Conservation (phyloP, 495 filamentous ascomycete species). For the Tetracladium setigerum region DNA sequence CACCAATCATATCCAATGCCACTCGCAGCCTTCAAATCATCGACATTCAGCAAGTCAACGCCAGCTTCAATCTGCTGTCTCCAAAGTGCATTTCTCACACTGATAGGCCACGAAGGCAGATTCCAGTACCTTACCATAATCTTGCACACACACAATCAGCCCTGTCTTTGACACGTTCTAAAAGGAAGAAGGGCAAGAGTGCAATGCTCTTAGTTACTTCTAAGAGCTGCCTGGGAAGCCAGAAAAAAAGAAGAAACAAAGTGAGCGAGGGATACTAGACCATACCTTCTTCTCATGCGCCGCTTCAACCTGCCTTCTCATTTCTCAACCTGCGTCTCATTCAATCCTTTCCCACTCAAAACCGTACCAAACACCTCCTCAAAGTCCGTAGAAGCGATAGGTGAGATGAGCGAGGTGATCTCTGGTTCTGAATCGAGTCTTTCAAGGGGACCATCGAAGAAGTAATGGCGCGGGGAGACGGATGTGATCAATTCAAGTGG, state of each 20-base stretch:
- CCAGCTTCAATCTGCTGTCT: conserved; percentile 1
- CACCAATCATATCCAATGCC: conserved; percentile 2
- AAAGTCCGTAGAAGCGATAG: conserved; percentile 45
- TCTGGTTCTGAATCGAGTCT: conserved; percentile 12
- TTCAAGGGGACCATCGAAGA: conserved; percentile 44
- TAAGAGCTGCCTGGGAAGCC: too few species aligned
- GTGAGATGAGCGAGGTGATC: conserved; percentile 38
- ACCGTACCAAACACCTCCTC: conserved; percentile 28
- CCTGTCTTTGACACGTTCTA: too few species aligned
- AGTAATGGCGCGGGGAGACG: conserved; percentile 45
- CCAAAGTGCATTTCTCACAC: conserved; percentile 6
- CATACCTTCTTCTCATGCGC: conserved; percentile 22
- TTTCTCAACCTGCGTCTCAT: conserved; percentile 25
- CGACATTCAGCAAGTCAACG: conserved; percentile 8
- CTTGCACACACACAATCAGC: too few species aligned
- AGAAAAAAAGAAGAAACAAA: too few species aligned
- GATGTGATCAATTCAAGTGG: conserved; percentile 53
- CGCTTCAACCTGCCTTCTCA: conserved; percentile 27
- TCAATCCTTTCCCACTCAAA: conserved; percentile 10
- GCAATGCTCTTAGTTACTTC: too few species aligned
- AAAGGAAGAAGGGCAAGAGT: too few species aligned
- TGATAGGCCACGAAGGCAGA: conserved; percentile 10
- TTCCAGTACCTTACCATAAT: conserved; percentile 23
- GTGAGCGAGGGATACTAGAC: too few species aligned
- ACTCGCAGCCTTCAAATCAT: conserved; percentile 9